Base-by-base conservation (phyloP, 331 rosid genomes). In the Dryas integrifolia region DNA sequence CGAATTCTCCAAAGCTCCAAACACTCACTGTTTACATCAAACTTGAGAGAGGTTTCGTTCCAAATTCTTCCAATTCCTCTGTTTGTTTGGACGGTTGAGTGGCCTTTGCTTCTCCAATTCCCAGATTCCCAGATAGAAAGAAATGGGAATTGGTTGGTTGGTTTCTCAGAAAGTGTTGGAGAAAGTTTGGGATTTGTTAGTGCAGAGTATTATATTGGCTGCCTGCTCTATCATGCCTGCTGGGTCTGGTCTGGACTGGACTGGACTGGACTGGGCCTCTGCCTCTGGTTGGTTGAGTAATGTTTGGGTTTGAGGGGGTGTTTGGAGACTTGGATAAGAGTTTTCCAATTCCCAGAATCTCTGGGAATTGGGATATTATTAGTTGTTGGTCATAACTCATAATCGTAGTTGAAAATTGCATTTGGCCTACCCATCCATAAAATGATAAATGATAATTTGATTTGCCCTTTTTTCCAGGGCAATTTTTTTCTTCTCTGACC, bases 1-100 rank as follows among this genome's bases (percentile, higher is more conserved):
- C 73, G 35, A 63, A 77, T 44, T 68, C 71, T 43, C 16, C 73
- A 58, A 70, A 75, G 62, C 65, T 77, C 78, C 69, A 6, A 67
- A 71, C 6, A 49, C 24, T 48, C 6, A 49, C 24, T 53, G 59
- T 73, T 72, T 71, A 77, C 85, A 85, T 80, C 72, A 64, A 40
- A 13, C 67, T 15, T 30, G 13, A 47, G 8, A 15, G 5, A 41
- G 26, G 50, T 18, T 13, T 57, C 21, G n/a, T 1, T 6, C 24
- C 8, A 21, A 8, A 13, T 5, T 14, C 1, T 7, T 41, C 1
- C 4, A 15, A 45, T 48, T n/a, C 58, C 21, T 5, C 13, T 6
- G 13, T n/a, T 55, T 13, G 63, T 6, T 70, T 24, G 11, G 43
- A 10, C 7, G 55, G 41, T 15, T 39, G 41, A 5, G 14, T 43